Percentiles rank a stretch among this genome's conserved stretches.
These are phyloP conservation scores for Claviceps sorghi DNA, from an alignment of 2,329 filamentous ascomycete genomes.

Conservation along the genomic window DNA sequence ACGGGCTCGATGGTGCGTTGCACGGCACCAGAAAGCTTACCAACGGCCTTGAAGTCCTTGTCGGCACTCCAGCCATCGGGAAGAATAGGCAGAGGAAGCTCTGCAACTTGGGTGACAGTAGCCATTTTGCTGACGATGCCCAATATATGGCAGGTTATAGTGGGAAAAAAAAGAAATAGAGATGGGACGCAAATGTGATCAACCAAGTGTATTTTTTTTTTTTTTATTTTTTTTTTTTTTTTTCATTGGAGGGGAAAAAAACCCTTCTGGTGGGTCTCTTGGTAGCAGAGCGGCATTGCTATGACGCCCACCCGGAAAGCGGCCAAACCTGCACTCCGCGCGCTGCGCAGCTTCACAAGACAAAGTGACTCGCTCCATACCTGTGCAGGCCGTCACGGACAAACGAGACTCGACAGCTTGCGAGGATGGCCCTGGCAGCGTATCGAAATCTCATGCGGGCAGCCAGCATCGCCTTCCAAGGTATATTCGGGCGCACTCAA, in stretches of 20 bases:
- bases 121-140: slow-evolving; percentile 38
- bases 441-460: slow-evolving; percentile 75
- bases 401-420: background rate
- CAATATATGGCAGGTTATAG: slow-evolving; percentile 1
- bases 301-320: too few relatives aligned
- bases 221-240: too few relatives aligned
- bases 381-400: background rate
- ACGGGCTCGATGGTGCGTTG: slow-evolving; percentile 90
- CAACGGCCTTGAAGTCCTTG: slow-evolving; percentile 81
- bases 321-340: too few relatives aligned
- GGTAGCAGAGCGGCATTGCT: background rate
- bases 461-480: slow-evolving; percentile 67
- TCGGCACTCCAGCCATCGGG: slow-evolving; percentile 71
- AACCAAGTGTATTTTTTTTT: too few relatives aligned
- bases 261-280: too few relatives aligned
- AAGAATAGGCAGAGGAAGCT: slow-evolving; percentile 56
- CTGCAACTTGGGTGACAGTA: slow-evolving; percentile 40
- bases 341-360: too few relatives aligned
- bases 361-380: too few relatives aligned
- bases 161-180: slow-evolving; percentile 8
- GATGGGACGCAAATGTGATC: background rate
- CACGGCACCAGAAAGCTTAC: slow-evolving; percentile 58
- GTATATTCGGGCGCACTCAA: slow-evolving; percentile 28
- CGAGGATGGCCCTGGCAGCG: slow-evolving; percentile 51
- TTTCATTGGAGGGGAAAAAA: too few relatives aligned